Base-by-base conservation (phyloP, 352 stramenopile genomes). In the Phytophthora hibernalis region DNA sequence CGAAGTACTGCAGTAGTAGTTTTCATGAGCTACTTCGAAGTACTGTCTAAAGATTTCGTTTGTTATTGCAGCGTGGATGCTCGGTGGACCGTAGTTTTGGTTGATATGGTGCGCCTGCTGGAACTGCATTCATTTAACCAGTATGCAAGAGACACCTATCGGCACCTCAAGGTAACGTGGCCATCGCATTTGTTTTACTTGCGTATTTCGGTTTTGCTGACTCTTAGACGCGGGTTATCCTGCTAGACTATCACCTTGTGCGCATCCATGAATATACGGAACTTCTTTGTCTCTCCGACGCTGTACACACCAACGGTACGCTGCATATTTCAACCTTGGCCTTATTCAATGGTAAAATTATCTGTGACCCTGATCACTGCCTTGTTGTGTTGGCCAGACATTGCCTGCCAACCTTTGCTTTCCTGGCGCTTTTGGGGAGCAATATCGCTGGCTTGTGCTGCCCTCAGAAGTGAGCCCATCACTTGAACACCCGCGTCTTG, bases 81-180 rank as follows among this genome's bases (percentile, higher is more conserved):
- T 28, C 47, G 64, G n/a, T 95, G 84, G 87, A 91, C 74, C 12
- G 77, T 85, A 3, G 31, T 95, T n/a, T 79, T 74, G 5, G 40
- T 93, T 21, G 87, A 95, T 40, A 85, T 92, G 77, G 61, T 49
- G 10, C 60, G 72, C 22, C 61, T 95, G n/a, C 50, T 95, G 7
- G 74, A 89, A 42, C 62, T 82, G 3, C 83, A 93, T 62, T 83
- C 77, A 2, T 91, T 88, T 61, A 90, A 90, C 40, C 82, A 85
- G 45, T 88, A 92, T 61, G 77, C 69, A 20, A 69, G 85, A 44
- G 82, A 93, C 37, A 64, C 57, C 5, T 92, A 83, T 51, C 79
- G 69, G 13, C 76, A 88, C 35, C 70, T 93, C n/a, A 92, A 91
- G 73, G 76, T 85, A 68, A 42, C 8, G 40, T 51, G 18, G 2